Conservation (phyloP, 371 early-diverging fungal genomes). For the Capillidium rhysosporum region DNA sequence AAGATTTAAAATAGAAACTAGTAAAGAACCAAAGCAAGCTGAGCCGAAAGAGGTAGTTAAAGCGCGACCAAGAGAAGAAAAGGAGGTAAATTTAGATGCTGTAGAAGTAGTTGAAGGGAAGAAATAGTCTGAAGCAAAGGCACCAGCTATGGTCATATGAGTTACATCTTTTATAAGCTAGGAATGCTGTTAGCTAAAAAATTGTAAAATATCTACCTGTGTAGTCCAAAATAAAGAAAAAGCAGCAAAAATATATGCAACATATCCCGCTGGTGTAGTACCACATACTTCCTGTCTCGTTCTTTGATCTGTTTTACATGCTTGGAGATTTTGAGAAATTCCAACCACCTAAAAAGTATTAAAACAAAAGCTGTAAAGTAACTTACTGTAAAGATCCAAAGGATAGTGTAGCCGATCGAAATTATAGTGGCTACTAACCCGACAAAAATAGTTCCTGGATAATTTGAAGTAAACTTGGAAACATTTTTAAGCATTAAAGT, state of each 20-base stretch:
- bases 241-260: constrained; percentile 5
- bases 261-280: not conserved
- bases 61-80: constrained; percentile 59
- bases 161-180: constrained; percentile 52
- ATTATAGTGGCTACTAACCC: constrained; percentile 20
- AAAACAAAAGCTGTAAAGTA: not conserved
- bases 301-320: not conserved
- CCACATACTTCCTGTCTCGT: not conserved
- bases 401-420: constrained; percentile 23
- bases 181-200: constrained; percentile 7
- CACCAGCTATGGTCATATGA: constrained; percentile 59
- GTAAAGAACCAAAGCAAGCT: constrained; percentile 79
- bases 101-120: constrained; percentile 38
- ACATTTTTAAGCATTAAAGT: constrained; percentile 33
- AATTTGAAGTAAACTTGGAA: constrained; percentile 23
- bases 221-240: constrained; percentile 13
- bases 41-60: constrained; percentile 83
- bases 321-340: no score
- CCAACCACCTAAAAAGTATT: not conserved
- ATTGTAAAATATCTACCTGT: constrained; percentile 21
- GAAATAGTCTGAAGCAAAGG: constrained; percentile 65
- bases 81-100: constrained; percentile 32
- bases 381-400: constrained; percentile 20
- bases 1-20: constrained; percentile 75
- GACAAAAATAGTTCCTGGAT: constrained; percentile 28